Evolutionary conservation across 495 filamentous ascomycete genomes (phyloP).

Genomic region (Talaromyces wortmannii): DNA sequence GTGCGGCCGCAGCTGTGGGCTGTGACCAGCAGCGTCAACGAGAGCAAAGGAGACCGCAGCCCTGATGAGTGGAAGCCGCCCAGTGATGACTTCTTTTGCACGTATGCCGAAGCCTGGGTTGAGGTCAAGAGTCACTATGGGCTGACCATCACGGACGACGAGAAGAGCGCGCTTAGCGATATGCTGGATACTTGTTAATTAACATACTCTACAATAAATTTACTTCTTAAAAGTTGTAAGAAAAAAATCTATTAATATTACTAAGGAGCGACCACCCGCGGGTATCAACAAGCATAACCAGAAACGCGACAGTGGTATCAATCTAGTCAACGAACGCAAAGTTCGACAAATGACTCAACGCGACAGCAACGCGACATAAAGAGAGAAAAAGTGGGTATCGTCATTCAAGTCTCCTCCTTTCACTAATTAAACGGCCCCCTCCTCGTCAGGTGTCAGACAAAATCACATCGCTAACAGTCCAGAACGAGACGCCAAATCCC

Average conservation of each 20-base stretch:
- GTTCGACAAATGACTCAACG: slow-evolving; percentile 14
- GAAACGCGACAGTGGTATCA: slow-evolving; percentile 39
- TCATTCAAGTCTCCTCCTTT: background rate
- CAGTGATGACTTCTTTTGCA: slow-evolving; percentile 54
- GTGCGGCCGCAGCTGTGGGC: slow-evolving; percentile 63
- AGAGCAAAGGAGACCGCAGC: slow-evolving; percentile 58
- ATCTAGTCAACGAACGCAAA: slow-evolving; percentile 39
- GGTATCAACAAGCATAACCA: slow-evolving; percentile 12
- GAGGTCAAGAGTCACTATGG: slow-evolving; percentile 58
- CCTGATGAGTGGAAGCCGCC: slow-evolving; percentile 73
- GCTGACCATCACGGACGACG: slow-evolving; percentile 50
- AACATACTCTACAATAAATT: background rate
- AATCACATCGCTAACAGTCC: slow-evolving; percentile 6
- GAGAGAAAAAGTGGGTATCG: slow-evolving; percentile 27
- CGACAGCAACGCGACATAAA: slow-evolving; percentile 12
- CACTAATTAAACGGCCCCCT: background rate
- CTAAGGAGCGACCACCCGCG: background rate
- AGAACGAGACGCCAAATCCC: slow-evolving; percentile 15
- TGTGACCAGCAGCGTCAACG: slow-evolving; percentile 69
- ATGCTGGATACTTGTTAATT: slow-evolving; percentile 61
- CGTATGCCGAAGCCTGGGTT: slow-evolving; percentile 66
- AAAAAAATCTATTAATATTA: background rate
- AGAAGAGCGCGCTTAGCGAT: slow-evolving; percentile 53
- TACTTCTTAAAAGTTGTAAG: background rate
- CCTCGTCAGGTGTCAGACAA: slow-evolving; percentile 8